Evolutionary conservation across 495 filamentous ascomycete genomes (phyloP), one percentile per base, ranked within the genome.

Genomic region (Podospora comata): DNA sequence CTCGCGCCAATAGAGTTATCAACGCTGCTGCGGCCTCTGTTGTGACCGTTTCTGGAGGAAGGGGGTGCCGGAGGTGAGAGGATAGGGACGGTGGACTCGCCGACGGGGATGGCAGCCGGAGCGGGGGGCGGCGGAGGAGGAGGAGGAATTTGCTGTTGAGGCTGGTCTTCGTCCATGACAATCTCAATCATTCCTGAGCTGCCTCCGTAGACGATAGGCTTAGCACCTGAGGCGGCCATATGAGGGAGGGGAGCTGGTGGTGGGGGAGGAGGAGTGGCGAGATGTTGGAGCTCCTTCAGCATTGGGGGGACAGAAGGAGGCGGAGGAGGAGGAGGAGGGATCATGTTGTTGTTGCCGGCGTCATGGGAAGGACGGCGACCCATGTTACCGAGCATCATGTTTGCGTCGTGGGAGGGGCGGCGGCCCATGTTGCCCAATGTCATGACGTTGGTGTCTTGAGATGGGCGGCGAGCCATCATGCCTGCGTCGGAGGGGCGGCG

Each of bases 271-370:
- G 87, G 87, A 18, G 73, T 81, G 30, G 88, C 88, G 9, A 97
- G 85, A 78, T 97, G 93, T 74, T 93, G 90, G n/a, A 96, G 86
- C 70, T 97, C 91, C 62, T 89, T 88, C 54, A 97, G 82, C 34
- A 96, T 85, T 13, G 90, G 88, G 39, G 79, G 79, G 7, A 79
- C 79, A 1, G 82, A 83, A 0, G 82, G 83, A 2, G 84, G 83
- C 5, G 83, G 83, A 9, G 84, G 83, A 0, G 83, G 83, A 0
- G 83, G 83, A 28, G 79, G 78, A 54, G 82, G 79, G 67, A 82
- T 80, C 30, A 54, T 62, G 15, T 62, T 55, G 11, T 64, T 62
- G 60, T 67, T 67, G 34, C 32, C 53, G 54, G 53, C 53, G 57
- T 83, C 78, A 48, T 79, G 72, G 30, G 73, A 80, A 16, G 75